These are phyloP conservation scores for Trematosphaeria pertusa DNA, from an alignment of 2,329 filamentous ascomycete species.

Conservation along the genomic window DNA sequence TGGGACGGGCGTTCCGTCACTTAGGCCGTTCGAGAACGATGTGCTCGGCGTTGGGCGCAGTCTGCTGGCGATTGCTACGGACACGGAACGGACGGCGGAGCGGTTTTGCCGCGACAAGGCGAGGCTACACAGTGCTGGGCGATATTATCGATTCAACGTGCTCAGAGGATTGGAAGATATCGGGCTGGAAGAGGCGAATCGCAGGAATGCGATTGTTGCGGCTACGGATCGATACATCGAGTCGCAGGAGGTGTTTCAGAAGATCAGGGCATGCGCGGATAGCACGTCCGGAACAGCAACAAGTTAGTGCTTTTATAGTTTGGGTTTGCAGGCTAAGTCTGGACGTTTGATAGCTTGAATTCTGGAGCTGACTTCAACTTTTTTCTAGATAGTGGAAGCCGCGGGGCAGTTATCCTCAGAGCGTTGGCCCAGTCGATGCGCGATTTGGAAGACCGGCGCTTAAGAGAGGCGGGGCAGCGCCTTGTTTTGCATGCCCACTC, in stretches of 20 bases:
- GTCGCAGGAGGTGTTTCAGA: slow-evolving; percentile 23
- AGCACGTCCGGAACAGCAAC: slow-evolving; percentile 15
- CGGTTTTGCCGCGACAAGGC: slow-evolving; percentile 15
- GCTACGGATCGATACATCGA: slow-evolving; percentile 26
- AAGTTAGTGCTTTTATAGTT: no score
- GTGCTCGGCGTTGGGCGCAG: slow-evolving; percentile 16
- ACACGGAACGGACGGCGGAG: slow-evolving; percentile 26
- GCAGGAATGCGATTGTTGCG: slow-evolving; percentile 23
- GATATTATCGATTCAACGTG: slow-evolving; percentile 15
- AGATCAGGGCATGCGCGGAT: slow-evolving; percentile 29
- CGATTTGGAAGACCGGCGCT: neutral
- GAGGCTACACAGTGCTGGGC: slow-evolving; percentile 14
- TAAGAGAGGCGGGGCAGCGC: neutral
- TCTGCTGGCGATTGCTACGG: slow-evolving; percentile 19
- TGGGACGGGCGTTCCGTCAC: slow-evolving; percentile 23
- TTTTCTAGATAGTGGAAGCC: neutral
- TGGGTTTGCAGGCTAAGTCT: no score
- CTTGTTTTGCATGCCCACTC: neutral
- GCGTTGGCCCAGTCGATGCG: neutral
- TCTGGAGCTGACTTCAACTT: neutral
- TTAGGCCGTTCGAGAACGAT: slow-evolving; percentile 24
- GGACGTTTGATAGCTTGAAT: no score
- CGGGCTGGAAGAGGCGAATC: slow-evolving; percentile 7
- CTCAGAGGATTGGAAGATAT: slow-evolving; percentile 8
- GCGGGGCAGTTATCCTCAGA: no score